These are phyloP conservation scores for Rhodotorula graminis DNA, from an alignment of 768 basidiomycete genomes.

Conservation along the genomic window DNA sequence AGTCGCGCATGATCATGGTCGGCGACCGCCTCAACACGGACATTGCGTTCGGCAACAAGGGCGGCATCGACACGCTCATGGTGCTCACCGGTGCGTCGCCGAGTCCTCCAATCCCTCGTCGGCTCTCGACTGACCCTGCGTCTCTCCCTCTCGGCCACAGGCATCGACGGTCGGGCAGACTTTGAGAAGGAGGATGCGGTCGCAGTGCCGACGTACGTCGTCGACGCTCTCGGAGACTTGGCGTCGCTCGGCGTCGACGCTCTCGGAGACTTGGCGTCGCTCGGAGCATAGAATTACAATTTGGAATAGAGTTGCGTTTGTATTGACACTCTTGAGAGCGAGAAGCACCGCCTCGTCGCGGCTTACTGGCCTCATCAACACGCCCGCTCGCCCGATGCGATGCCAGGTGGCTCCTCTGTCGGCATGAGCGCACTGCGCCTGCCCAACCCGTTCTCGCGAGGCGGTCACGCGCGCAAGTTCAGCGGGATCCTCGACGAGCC, in stretches of 20 bases:
- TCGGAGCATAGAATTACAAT: conserved; percentile 39
- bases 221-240: conserved; percentile 74
- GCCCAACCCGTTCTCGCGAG: not conserved
- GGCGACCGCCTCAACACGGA: conserved; percentile 95
- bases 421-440: not conserved
- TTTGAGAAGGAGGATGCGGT: conserved; percentile 68
- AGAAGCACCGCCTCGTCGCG: not conserved
- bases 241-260: conserved; percentile 55
- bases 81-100: conserved; percentile 71
- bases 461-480: not conserved
- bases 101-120: too few species aligned
- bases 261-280: conserved; percentile 64
- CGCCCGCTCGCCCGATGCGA: not conserved
- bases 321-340: not conserved
- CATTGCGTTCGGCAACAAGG: conserved; percentile 83
- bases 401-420: not conserved
- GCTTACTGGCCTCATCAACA: not conserved
- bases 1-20: conserved; percentile 82
- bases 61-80: conserved; percentile 78
- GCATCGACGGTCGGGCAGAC: conserved; percentile 70
- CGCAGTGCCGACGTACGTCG: conserved; percentile 73
- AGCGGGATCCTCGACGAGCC: not conserved
- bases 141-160: conserved; percentile 48
- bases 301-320: not conserved
- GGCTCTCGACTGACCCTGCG: not conserved